phyloP scores from a whole-genome alignment of 1,284 basidiomycete genomes.

The Sporisorium graminicola region DNA sequence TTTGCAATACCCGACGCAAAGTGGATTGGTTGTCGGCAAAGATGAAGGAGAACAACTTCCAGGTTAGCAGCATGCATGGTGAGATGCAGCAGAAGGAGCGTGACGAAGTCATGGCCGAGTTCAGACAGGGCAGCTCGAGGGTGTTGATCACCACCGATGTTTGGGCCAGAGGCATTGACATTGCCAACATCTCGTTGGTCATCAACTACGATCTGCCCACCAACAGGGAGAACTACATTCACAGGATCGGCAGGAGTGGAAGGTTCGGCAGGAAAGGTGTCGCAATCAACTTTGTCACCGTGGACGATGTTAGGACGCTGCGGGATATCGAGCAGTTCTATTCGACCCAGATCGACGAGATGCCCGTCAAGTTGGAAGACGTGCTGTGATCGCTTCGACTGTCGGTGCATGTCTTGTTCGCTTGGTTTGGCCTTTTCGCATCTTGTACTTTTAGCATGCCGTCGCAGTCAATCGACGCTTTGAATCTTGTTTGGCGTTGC shows the following conservation, averaged over 20 bases:
- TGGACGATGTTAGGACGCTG: conserved; percentile 75
- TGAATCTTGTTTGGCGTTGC: too few relatives aligned
- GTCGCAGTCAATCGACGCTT: neutral
- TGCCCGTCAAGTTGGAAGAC: conserved; percentile 69
- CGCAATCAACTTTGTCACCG: conserved; percentile 73
- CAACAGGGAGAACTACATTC: conserved; percentile 89
- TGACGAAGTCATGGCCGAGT: conserved; percentile 98
- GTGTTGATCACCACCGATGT: conserved; percentile 77
- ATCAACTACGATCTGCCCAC: conserved; percentile 95
- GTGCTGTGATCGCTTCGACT: conserved; percentile 45
- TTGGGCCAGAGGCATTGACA: conserved; percentile 98
- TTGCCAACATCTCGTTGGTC: conserved; percentile 96
- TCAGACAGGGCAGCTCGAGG: conserved; percentile 82
- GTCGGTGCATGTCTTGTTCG: neutral
- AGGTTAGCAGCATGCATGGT: conserved; percentile 77
- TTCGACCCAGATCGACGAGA: conserved; percentile 67
- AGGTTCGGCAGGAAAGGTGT: conserved; percentile 94
- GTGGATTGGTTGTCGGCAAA: conserved; percentile 99
- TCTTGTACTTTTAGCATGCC: conserved; percentile 25
- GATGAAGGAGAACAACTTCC: conserved; percentile 79
- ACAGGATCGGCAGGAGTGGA: conserved; percentile 94
- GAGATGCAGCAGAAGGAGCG: conserved; percentile 99
- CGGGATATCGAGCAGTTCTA: conserved; percentile 68
- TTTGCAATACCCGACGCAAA: conserved; percentile 99
- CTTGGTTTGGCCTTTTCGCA: too few relatives aligned